Conservation (phyloP, 352 stramenopile genomes). For the Globisporangium orthogonon region DNA sequence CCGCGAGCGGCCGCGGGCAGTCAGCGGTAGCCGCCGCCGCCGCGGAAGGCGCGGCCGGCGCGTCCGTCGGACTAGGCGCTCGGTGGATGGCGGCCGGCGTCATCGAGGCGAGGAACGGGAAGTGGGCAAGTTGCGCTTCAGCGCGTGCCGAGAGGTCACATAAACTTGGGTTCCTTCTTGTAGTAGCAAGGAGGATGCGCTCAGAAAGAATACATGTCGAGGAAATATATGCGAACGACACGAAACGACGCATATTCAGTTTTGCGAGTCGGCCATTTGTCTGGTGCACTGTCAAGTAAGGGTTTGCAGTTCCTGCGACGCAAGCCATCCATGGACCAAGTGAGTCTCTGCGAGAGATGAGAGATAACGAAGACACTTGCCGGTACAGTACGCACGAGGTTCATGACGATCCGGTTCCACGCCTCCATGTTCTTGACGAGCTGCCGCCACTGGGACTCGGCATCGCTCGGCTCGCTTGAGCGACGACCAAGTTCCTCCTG, state of each 20-base stretch:
- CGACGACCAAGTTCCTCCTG: slow-evolving; percentile 26
- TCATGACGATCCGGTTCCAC: slow-evolving; percentile 84
- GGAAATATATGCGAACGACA: too few species aligned
- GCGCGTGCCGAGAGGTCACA: too few species aligned
- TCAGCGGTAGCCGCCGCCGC: too few species aligned
- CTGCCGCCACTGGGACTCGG: slow-evolving; percentile 64
- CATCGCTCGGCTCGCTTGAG: slow-evolving; percentile 16
- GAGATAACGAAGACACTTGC: too few species aligned
- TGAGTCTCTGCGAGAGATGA: too few species aligned
- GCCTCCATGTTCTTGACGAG: slow-evolving; percentile 83
- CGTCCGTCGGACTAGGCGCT: neutral
- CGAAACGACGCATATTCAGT: too few species aligned
- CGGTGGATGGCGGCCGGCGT: neutral
- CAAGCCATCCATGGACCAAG: neutral
- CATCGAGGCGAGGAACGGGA: too few species aligned
- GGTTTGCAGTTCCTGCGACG: neutral
- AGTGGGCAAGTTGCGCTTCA: too few species aligned
- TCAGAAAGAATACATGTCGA: too few species aligned
- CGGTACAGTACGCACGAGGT: slow-evolving; percentile 33
- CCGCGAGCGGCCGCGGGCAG: neutral
- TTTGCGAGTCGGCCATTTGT: neutral
- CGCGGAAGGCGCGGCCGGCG: neutral
- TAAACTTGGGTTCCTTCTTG: too few species aligned
- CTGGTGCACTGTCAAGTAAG: neutral
- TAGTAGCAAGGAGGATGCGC: too few species aligned